Conservation (phyloP, 192 early-diverging fungal species). For the Backusella westeae region DNA sequence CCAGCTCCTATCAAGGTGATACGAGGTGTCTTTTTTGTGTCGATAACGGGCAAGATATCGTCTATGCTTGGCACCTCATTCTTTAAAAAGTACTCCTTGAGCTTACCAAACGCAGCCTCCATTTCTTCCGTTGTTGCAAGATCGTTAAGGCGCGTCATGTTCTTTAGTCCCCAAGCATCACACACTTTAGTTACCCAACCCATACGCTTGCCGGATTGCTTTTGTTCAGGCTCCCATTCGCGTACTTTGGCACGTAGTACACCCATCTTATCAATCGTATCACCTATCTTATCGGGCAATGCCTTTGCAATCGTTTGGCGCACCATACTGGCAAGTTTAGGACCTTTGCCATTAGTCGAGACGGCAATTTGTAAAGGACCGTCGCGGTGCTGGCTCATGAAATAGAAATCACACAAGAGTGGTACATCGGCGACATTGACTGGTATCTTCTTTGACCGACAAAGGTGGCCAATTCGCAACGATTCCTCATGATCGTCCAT, state of each 20-base stretch:
- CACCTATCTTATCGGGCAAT: conserved; percentile 59
- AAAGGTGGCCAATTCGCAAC: conserved; percentile 61
- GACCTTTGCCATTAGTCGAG: conserved; percentile 85
- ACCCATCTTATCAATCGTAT: conserved; percentile 74
- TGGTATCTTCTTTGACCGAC: conserved; percentile 68
- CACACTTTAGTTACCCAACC: conserved; percentile 79
- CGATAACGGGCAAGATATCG: background rate
- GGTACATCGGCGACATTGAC: conserved; percentile 94
- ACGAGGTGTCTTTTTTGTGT: conserved; percentile 23
- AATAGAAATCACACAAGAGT: conserved; percentile 89
- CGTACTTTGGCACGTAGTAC: conserved; percentile 60
- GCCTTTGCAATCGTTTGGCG: conserved; percentile 61
- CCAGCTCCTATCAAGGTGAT: conserved; percentile 81
- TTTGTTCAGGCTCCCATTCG: conserved; percentile 59
- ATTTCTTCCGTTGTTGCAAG: conserved; percentile 31
- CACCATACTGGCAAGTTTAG: conserved; percentile 83
- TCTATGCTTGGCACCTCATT: conserved; percentile 32
- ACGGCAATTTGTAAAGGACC: conserved; percentile 88
- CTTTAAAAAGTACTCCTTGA: conserved; percentile 63
- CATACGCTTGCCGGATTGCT: conserved; percentile 75
- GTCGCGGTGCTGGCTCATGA: conserved; percentile 83
- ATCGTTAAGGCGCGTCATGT: conserved; percentile 56
- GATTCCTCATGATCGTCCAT: conserved; percentile 75
- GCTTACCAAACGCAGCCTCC: conserved; percentile 52
- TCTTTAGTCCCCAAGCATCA: conserved; percentile 79